Percentiles rank a stretch among this genome's conserved stretches.
Evolutionary conservation across 2,329 filamentous ascomycete genomes (phyloP).

Genomic region (Talaromyces islandicus): DNA sequence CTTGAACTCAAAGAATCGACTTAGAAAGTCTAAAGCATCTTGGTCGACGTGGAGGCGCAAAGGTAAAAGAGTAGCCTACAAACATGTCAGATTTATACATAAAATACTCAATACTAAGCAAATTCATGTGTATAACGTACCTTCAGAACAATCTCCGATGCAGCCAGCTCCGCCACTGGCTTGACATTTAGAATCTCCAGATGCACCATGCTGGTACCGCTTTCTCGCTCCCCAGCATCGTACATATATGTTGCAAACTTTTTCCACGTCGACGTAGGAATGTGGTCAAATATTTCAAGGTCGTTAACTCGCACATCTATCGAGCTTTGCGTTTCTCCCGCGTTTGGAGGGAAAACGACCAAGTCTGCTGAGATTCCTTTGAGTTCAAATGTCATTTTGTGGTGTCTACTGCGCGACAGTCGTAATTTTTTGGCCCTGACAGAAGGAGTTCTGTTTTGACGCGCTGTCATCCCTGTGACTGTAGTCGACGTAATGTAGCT

Average conservation of each 20-base stretch:
- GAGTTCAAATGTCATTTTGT: slow-evolving; percentile 94
- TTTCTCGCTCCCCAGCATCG: slow-evolving; percentile 78
- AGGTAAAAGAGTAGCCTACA: slow-evolving; percentile 66
- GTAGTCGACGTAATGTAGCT: slow-evolving; percentile 74
- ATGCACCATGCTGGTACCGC: slow-evolving; percentile 82
- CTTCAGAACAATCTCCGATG: slow-evolving; percentile 81
- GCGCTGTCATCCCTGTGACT: slow-evolving; percentile 32
- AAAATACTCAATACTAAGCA: background rate
- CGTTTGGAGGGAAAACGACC: slow-evolving; percentile 68
- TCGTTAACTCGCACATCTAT: slow-evolving; percentile 76
- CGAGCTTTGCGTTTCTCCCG: slow-evolving; percentile 79
- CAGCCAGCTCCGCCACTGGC: slow-evolving; percentile 75
- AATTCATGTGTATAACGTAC: slow-evolving; percentile 30
- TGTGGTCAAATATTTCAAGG: slow-evolving; percentile 86
- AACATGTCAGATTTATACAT: slow-evolving; percentile 11
- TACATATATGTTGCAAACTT: slow-evolving; percentile 95
- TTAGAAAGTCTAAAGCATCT: slow-evolving; percentile 94
- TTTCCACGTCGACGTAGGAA: slow-evolving; percentile 94
- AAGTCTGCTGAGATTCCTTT: slow-evolving; percentile 78
- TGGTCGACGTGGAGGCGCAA: slow-evolving; percentile 92
- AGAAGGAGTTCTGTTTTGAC: slow-evolving; percentile 26
- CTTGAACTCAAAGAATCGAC: slow-evolving; percentile 96
- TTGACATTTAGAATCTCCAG: slow-evolving; percentile 83
- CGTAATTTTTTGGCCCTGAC: slow-evolving; percentile 57
- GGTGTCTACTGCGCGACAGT: slow-evolving; percentile 76